Evolutionary conservation across 768 basidiomycete genomes (phyloP), one percentile per base, ranked within the genome.

Genomic region (Dioszegia hungarica): DNA sequence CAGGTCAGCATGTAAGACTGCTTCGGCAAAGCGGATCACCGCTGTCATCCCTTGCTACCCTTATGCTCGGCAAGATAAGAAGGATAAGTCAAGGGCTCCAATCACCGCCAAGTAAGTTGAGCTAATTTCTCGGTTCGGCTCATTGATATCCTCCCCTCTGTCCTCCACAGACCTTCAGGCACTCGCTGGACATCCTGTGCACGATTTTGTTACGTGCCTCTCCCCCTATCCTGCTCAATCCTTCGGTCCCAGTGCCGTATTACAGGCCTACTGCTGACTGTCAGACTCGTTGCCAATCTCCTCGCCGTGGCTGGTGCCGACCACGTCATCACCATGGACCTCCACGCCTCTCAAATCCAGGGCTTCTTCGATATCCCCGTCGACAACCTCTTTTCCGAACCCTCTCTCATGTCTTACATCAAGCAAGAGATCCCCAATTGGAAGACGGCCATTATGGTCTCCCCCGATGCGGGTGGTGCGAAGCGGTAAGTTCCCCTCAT

Each of bases 351-450:
- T 1, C 95, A 99, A 74, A 98, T 99, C 61, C 95, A 99, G 79
- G 95, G 95, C 5, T 99, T 99, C 80, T 99, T 99, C 77, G 94
- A 98, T 77, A 93, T 98, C 40, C 95, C 95, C 8, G 94, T 97
- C 69, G 95, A 99, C 82, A 98, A 99, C 89, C 85, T 98, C 33
- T 98, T 88, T 74, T 92, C 92, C 64, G 95, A 98, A 77, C 93
- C 95, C 19, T 92, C 90, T 47, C 87, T 89, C 67, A 88, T 94
- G 67, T 82, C 89, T 57, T 97, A 97, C 78, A 94, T 98, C 76
- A 89, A 92, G 66, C 86, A 86, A 37, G 85, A 92, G 75, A 93
- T 97, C 77, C 84, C 88, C 61, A 78, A 90, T 54, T 77, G 77
- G 77, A 80, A 82, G 54, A 82, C 93, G 67, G 84, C 94, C 46